Evolutionary conservation across 345 rosid species (phyloP), one percentile per base, ranked within the genome.

Genomic region (Populus nigra): DNA sequence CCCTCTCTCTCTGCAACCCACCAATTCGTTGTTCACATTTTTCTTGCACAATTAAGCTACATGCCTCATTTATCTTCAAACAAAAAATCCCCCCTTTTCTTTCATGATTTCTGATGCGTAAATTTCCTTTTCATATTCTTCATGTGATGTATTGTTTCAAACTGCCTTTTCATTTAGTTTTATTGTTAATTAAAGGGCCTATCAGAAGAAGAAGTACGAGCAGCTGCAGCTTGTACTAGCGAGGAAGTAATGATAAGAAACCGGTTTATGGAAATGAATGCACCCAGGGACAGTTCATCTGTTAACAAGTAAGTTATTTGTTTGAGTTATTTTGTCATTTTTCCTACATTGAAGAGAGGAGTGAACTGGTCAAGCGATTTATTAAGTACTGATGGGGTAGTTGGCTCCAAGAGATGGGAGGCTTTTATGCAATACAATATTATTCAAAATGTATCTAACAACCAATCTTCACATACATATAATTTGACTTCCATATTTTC

Each of bases 211-310:
- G 99, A 96, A 84, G 96, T 96, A 68, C 88, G 90, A 89, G 86
- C 86, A 45, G 98, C 96, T 73, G 99, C 98, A 35, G 80, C 94
- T 79, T 96, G 98, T 90, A 97, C 99, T 75, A 90, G 99, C 36
- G 91, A 94, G 85, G 99, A 96, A 91, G 99, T 92, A 77, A 83
- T 89, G 93, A 96, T 96, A 81, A 90, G 99, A 79, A 93, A 96
- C 84, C 88, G 83, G 72, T 96, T 96, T 86, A 83, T 73, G 88
- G 99, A 96, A 86, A 96, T 96, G 99, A 96, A 91, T 89, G 97
- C 99, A 25, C 99, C 98, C 65, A 91, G 85, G 86, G 97, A 94
- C 50, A 76, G 89, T 79, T 92, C 97, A 74, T 93, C 97, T 61
- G 99, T 94, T 76, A 94, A 84, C 95, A 96, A 94, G 99, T 96